These are phyloP conservation scores for Backusella mclennaniae DNA, from an alignment of 192 early-diverging fungal species.

Conservation along the genomic window DNA sequence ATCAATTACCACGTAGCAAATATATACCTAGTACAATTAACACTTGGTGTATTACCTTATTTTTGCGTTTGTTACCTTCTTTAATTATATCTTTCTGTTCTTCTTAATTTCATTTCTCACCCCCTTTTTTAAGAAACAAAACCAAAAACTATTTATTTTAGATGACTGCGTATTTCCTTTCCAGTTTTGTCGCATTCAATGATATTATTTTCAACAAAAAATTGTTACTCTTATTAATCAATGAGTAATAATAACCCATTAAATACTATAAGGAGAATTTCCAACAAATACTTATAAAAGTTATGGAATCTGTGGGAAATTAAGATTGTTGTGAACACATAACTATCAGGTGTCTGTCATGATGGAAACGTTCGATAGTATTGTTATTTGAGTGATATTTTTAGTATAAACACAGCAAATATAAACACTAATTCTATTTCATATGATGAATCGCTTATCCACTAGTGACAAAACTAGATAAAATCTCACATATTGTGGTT, in stretches of 20 bases:
- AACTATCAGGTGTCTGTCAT: not conserved
- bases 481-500: not conserved
- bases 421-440: not conserved
- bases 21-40: not conserved
- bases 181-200: not conserved
- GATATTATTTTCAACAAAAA: not conserved
- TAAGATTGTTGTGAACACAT: not conserved
- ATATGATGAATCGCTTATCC: not conserved
- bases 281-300: not conserved
- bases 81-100: not conserved
- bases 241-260: not conserved
- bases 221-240: not conserved
- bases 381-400: not conserved
- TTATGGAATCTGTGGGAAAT: not conserved
- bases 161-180: not conserved
- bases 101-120: not conserved
- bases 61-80: too few relatives aligned
- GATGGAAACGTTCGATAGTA: not conserved
- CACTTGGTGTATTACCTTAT: not conserved
- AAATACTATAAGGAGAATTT: not conserved
- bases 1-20: not conserved
- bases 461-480: not conserved
- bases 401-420: not conserved
- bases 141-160: not conserved
- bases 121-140: not conserved